These are phyloP conservation scores for Prototheca cutis DNA, from an alignment of 163 green algal genomes.

Conservation along the genomic window DNA sequence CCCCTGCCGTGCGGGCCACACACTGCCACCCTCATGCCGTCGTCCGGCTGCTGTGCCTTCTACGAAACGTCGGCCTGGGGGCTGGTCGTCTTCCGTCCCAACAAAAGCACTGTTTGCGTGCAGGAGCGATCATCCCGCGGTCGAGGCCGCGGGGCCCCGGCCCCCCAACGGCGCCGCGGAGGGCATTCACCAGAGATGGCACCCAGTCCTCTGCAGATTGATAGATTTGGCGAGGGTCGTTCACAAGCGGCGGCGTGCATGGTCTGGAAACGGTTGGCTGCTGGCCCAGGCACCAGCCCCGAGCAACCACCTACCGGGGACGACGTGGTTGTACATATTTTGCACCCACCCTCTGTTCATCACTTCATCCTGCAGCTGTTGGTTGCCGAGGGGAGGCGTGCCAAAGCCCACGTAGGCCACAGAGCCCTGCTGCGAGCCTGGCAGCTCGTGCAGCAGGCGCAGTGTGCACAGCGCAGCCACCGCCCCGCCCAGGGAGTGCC, in stretches of 20 bases:
- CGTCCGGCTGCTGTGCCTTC: neutral
- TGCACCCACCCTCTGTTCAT: conserved; percentile 35
- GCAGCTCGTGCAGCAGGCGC: conserved; percentile 33
- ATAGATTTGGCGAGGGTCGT: neutral
- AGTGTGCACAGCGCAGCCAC: conserved; percentile 58
- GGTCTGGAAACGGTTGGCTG: neutral
- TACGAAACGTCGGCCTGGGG: no score
- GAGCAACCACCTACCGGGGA: conserved; percentile 21
- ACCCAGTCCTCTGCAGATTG: neutral
- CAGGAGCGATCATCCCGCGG: neutral
- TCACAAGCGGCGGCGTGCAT: neutral
- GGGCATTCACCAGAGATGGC: neutral
- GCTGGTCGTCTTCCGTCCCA: no score
- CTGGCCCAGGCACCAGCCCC: neutral
- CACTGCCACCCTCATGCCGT: neutral
- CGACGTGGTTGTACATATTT: conserved; percentile 41
- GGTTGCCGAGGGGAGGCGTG: conserved; percentile 57
- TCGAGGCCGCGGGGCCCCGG: neutral
- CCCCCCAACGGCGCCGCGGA: neutral
- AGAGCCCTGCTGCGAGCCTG: neutral
- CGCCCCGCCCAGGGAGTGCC: conserved; percentile 44
- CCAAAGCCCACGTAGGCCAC: conserved; percentile 53
- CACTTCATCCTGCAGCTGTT: conserved; percentile 41
- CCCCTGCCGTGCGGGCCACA: neutral
- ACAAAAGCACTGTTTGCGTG: neutral